Base-by-base conservation (phyloP, 2,329 filamentous ascomycete species). In the Alternaria sp. region DNA sequence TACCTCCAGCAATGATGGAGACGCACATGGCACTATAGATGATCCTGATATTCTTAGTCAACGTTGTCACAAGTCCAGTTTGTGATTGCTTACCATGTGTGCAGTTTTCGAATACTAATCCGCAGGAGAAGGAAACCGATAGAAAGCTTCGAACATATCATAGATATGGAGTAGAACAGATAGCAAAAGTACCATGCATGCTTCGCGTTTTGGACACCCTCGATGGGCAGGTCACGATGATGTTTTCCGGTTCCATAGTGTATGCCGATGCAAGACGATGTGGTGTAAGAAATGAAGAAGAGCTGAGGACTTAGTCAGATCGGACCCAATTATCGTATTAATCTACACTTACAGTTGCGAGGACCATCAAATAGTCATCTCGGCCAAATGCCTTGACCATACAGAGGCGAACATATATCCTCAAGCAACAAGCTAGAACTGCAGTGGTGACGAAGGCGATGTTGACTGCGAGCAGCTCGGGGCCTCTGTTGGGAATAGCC, bases 11-110 rank as follows among this genome's bases (percentile, higher is more conserved):
- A 6, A 78, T 57, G 9, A 75, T 67, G 3, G 77, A 76, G 6
- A 77, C 64, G n/a, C 66, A 44, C 69, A 82, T 82, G 30, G 81
- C 77, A 3, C 70, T 30, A 57, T 77, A 79, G 60, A 84, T 79
- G 60, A 82, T 78, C 69, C 61, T 63, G 17, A 8, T 5, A 13
- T 10, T 30, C 1, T 60, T 28, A 60, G 49, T 15, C 3, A 8
- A 7, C 3, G n/a, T 26, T 28, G 21, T 21, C 19, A 28, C 19
- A 13, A 9, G 13, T 13, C 1, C 4, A 4, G 5, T 7, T n/a
- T 1, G 25, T 2, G 5, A 15, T 10, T 4, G 15, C 57, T 47
- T n/a, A 63, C 61, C 68, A 77, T 30, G 70, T 69, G 58, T 79
- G 76, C 1, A 76, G 26, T 25, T 66, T 73, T 6, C 67, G 71